Conservation (phyloP, 139 green algal genomes). For the Klebsormidium nitens region DNA sequence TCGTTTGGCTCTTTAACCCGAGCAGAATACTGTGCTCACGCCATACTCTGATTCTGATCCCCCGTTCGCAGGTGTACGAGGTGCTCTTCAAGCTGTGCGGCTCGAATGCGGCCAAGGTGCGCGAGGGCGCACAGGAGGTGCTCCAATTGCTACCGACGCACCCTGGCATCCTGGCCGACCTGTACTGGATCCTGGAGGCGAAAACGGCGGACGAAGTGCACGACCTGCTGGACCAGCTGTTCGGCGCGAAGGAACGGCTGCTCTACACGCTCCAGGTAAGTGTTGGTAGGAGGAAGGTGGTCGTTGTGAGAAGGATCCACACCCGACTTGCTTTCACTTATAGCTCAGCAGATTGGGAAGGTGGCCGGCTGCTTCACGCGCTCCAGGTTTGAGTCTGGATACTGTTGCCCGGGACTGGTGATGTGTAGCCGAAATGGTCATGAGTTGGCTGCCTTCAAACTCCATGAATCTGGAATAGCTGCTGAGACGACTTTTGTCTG, state of each 20-base stretch:
- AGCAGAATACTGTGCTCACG: no score
- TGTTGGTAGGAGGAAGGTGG: neutral
- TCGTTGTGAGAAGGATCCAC: neutral
- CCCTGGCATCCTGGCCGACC: conserved; percentile 17
- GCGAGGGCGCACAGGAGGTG: conserved; percentile 4
- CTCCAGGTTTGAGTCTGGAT: no score
- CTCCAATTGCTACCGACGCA: conserved; percentile 19
- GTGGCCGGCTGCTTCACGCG: no score
- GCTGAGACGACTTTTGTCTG: no score
- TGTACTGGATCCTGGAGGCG: conserved; percentile 3
- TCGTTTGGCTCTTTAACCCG: no score
- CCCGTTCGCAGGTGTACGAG: conserved; percentile 24
- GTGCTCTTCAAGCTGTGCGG: conserved; percentile 21
- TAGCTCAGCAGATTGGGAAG: no score
- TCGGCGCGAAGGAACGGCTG: conserved; percentile 1
- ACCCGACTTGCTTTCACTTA: no score
- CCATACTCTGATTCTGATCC: no score
- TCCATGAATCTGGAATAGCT: no score
- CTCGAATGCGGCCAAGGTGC: neutral
- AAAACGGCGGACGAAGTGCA: neutral
- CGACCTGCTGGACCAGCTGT: neutral
- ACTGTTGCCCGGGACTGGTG: no score
- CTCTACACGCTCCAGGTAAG: conserved; percentile 19
- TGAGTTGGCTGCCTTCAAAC: no score
- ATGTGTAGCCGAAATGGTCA: no score